Percentiles rank a stretch among this genome's conserved stretches.
These are phyloP conservation scores for Boletus sp. DNA, from an alignment of 1,284 basidiomycete species.

Conservation along the genomic window DNA sequence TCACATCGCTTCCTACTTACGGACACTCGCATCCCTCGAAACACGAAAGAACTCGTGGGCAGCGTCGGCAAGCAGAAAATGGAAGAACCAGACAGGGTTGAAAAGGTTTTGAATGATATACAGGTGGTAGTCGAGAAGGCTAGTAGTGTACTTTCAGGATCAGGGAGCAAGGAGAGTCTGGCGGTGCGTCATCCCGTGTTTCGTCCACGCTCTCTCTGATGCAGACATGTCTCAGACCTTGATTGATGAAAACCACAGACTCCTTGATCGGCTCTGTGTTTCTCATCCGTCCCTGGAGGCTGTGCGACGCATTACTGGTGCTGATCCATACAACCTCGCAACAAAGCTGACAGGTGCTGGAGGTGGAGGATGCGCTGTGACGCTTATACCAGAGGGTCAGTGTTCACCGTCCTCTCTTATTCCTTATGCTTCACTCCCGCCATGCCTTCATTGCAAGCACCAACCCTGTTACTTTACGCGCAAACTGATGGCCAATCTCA, in stretches of 20 bases:
- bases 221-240: constrained; percentile 48
- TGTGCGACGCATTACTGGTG: constrained; percentile 69
- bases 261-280: constrained; percentile 88
- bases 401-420: constrained; percentile 4
- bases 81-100: constrained; percentile 77
- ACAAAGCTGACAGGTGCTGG: constrained; percentile 99
- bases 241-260: constrained; percentile 85
- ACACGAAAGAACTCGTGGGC: constrained; percentile 94
- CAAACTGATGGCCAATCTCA: constrained; percentile 13
- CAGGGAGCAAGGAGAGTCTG: constrained; percentile 31
- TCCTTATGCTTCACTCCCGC: neutral
- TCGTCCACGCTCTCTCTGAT: constrained; percentile 1
- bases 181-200: constrained; percentile 44
- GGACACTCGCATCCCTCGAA: constrained; percentile 87
- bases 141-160: constrained; percentile 65
- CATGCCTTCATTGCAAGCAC: neutral
- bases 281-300: constrained; percentile 86
- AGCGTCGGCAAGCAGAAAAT: constrained; percentile 74
- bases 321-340: constrained; percentile 64
- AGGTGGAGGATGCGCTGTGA: constrained; percentile 97
- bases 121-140: constrained; percentile 83
- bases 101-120: constrained; percentile 70
- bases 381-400: constrained; percentile 86
- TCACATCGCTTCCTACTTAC: constrained; percentile 82
- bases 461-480: neutral